Base-by-base conservation (phyloP, 1,284 basidiomycete genomes). In the Schizophyllum amplum region DNA sequence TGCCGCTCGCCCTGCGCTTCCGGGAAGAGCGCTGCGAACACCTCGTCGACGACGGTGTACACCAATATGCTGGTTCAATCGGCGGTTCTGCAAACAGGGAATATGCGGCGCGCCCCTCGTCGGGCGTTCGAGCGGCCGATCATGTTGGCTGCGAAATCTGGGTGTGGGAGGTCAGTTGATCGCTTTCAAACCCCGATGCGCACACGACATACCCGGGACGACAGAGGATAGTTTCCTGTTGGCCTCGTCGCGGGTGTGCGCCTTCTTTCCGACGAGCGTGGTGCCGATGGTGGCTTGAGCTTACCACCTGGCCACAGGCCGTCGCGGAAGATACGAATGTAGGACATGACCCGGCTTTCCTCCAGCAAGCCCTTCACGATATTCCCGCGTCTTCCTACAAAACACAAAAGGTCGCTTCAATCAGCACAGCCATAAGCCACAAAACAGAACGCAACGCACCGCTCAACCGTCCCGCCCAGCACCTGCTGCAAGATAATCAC, bases 401-500 rank as follows among this genome's bases (percentile, higher is more conserved):
- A n/a, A n/a, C n/a, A n/a, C n/a, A n/a, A n/a, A 54, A 4, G 2
- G 60, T 23, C 47, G 6, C 5, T 5, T 63, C 24, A 53, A 52
- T 47, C 49, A 62, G 54, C 54, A 22, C 24, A 26, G n/a, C 20
- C 4, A 15, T 47, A 7, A 20, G 47, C 7, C 42, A 27, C 2
- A 46, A 52, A 53, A 21, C 22, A 46, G 46, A 58, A 42, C 47
- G 20, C 52, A 22, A 27, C 79, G 63, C 57, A 94, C 92, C 93
- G 77, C 71, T 99, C 96, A 62, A 98, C 94, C 0, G 96, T 98
- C 9, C 91, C 90, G 5, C 95, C 96, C 4, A 99, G 77, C 4
- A 98, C 85, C 68, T 98, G 95, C 70, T 98, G 96, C 52, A 98
- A 74, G 59, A 98, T 93, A 57, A 98, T 92, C 13, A 98, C 90